These are phyloP conservation scores for Coemansia sp. DNA, from an alignment of 192 early-diverging fungal species.

Conservation along the genomic window DNA sequence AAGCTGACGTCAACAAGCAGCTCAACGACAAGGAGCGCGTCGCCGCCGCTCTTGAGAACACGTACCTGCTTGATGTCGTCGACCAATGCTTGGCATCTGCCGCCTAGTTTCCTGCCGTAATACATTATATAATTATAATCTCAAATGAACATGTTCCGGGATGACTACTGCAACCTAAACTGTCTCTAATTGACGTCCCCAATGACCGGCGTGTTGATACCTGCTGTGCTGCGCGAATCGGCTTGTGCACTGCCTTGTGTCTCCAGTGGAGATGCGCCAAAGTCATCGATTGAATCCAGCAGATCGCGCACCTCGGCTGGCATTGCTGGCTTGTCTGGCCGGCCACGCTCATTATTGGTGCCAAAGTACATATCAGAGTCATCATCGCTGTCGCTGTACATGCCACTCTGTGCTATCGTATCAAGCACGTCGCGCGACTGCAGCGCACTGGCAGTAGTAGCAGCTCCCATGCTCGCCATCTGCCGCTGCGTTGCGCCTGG, in stretches of 20 bases:
- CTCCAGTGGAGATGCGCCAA: background rate
- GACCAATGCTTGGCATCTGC: constrained; percentile 81
- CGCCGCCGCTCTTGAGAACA: constrained; percentile 95
- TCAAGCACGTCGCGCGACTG: constrained; percentile 13
- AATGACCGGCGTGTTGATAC: constrained; percentile 44
- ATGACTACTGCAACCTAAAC: no score
- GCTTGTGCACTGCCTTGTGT: background rate
- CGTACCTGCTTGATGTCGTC: constrained; percentile 89
- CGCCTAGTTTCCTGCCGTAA: constrained; percentile 13
- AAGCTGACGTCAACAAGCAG: constrained; percentile 95
- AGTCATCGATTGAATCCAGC: constrained; percentile 39
- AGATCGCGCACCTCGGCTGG: constrained; percentile 44
- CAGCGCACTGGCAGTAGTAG: background rate
- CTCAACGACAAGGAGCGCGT: constrained; percentile 99
- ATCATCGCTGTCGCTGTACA: constrained; percentile 2
- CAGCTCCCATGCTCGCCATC: background rate
- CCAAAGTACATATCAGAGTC: background rate
- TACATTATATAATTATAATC: constrained; percentile 20
- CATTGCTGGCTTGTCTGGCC: background rate
- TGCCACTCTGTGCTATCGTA: constrained; percentile 5
- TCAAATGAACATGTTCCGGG: constrained; percentile 10
- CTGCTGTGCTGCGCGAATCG: constrained; percentile 19
- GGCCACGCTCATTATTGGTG: background rate
- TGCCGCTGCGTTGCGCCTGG: background rate
- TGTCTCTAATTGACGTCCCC: constrained; percentile 20